phyloP scores from a whole-genome alignment of 768 basidiomycete genomes.

The Tylopilus balloui region DNA sequence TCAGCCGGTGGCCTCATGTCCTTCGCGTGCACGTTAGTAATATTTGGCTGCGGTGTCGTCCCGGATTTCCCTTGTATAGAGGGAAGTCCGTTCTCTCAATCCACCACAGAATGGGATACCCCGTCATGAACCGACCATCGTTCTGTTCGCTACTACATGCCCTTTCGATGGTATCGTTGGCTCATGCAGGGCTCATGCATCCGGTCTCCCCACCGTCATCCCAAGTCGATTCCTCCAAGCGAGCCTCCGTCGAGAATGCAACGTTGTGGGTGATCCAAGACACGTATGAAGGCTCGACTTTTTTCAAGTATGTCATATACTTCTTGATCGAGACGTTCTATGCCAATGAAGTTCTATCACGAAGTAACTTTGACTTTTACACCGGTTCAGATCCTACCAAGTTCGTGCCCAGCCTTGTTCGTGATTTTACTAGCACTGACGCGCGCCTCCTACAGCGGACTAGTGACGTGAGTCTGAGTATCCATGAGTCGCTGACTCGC shows the following conservation, averaged over 20 bases:
- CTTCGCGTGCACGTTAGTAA: slow-evolving; percentile 14
- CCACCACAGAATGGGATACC: slow-evolving; percentile 15
- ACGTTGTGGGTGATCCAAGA: slow-evolving; percentile 68
- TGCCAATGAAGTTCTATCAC: slow-evolving; percentile 4
- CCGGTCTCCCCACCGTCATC: slow-evolving; percentile 1
- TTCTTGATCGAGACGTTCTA: not conserved
- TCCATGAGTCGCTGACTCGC: not conserved
- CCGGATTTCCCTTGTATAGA: slow-evolving; percentile 4
- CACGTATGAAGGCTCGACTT: slow-evolving; percentile 58
- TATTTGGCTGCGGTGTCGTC: slow-evolving; percentile 13
- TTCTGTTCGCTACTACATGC: slow-evolving; percentile 13
- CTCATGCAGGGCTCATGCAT: slow-evolving; percentile 11
- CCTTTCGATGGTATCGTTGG: slow-evolving; percentile 11
- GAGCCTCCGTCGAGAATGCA: slow-evolving; percentile 20
- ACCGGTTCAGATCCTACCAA: slow-evolving; percentile 62
- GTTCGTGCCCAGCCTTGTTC: slow-evolving; percentile 25
- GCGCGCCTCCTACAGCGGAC: slow-evolving; percentile 44
- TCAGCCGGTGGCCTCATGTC: slow-evolving; percentile 18
- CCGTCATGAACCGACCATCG: not conserved
- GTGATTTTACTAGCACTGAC: slow-evolving; percentile 12
- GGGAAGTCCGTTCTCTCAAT: slow-evolving; percentile 4
- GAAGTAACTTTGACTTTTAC: slow-evolving; percentile 59
- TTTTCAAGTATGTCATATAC: slow-evolving; percentile 58
- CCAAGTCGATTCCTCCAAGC: slow-evolving; percentile 10
- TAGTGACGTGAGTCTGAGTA: slow-evolving; percentile 54